These are phyloP conservation scores for Candida maltosa DNA, from an alignment of 805 yeast genomes.

Conservation along the genomic window DNA sequence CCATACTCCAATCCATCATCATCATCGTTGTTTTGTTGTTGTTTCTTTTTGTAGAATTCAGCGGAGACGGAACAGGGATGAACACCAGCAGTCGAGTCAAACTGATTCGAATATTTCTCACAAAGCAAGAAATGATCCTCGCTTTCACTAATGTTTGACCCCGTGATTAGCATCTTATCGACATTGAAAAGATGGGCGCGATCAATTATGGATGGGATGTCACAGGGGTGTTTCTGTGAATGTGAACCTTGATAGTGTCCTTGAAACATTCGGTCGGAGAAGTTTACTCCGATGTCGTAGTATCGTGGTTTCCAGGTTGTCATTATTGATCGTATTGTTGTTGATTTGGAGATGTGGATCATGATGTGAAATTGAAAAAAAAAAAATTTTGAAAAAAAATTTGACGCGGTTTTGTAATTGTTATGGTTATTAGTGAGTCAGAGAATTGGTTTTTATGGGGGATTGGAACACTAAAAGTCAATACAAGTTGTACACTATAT, in stretches of 20 bases:
- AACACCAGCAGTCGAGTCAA: conserved; percentile 80
- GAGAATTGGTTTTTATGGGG: too few species aligned
- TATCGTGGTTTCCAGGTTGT: conserved; percentile 38
- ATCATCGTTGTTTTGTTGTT: conserved; percentile 9
- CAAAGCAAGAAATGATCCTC: conserved; percentile 58
- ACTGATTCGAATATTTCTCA: conserved; percentile 24
- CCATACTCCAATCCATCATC: conserved; percentile 15
- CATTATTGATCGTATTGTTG: conserved; percentile 1
- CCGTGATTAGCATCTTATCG: conserved; percentile 72
- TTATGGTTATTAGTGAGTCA: too few species aligned
- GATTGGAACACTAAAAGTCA: too few species aligned
- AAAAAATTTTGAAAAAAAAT: background rate
- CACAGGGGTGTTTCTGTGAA: conserved; percentile 58
- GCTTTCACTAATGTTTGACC: conserved; percentile 72
- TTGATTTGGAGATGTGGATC: background rate
- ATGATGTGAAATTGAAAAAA: background rate
- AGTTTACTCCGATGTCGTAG: conserved; percentile 59
- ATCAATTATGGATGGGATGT: conserved; percentile 57
- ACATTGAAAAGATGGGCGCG: conserved; percentile 71
- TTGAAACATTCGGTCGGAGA: conserved; percentile 84
- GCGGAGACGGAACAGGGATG: conserved; percentile 84
- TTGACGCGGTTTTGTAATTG: background rate
- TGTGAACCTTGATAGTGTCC: conserved; percentile 71
- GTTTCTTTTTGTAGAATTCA: conserved; percentile 27
- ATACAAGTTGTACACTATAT: too few species aligned